Base-by-base conservation (phyloP, 768 basidiomycete species). In the Collybia sp. region DNA sequence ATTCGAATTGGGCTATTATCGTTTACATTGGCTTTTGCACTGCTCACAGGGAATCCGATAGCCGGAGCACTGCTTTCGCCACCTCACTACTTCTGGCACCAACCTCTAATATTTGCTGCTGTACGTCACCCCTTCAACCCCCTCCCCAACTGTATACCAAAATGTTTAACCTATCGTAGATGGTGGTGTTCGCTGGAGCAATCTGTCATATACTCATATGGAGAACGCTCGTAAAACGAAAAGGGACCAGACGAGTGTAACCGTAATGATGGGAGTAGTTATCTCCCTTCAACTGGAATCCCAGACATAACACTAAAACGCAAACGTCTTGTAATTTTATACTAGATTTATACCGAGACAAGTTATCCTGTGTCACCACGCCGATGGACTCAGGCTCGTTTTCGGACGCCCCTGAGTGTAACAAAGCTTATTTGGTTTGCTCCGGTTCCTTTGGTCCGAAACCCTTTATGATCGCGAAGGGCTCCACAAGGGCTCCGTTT, bases 11-110 rank as follows among this genome's bases (percentile, higher is more conserved):
- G 75, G 13, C 53, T 77, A 30, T 54, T 74, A 2, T 75, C 69
- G 12, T 73, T 75, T 46, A 48, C 64, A 11, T 52, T 72, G 37
- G 67, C 73, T 12, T 66, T 79, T 45, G 71, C 76, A 1, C 50
- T 73, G 34, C 56, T 75, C 19, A 73, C 69, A 10, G 78, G 79
- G 3, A 76, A 73, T 43, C 80, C 79, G 1, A 71, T 82, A 40
- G 69, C 70, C 18, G 79, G 79, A 13, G 75, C 75, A 0, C 54
- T 80, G 13, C 59, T 77, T 25, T 66, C 69, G 9, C 53, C 69
- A 6, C 59, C 65, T 6, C 57, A 60, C 13, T 63, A 68, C 42
- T 50, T 44, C 16, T 76, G 75, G 75, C 62, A 63, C 46, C 58
- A 63, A 20, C 71, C 74, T 16, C 53, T 76, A 0, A 66, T 72